phyloP scores from a whole-genome alignment of 768 basidiomycete species.

The Mycena kentingensis region DNA sequence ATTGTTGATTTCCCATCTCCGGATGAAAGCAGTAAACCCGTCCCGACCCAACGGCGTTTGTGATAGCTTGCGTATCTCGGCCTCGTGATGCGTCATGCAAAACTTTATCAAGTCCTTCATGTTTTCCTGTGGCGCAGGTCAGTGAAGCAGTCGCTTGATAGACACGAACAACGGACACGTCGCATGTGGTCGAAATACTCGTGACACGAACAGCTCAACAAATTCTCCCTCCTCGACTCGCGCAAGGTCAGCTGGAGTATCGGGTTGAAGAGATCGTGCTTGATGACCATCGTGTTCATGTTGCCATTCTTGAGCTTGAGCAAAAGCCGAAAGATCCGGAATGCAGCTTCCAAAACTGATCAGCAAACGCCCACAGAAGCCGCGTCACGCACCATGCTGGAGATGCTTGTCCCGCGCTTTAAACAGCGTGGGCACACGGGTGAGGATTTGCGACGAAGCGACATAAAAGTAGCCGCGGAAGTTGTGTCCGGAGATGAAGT shows the following conservation, averaged over 20 bases:
- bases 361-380: background rate
- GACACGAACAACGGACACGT: slow-evolving; percentile 52
- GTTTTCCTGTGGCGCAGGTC: slow-evolving; percentile 63
- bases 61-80: slow-evolving; percentile 63
- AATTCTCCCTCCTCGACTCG: slow-evolving; percentile 86
- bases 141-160: background rate
- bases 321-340: slow-evolving; percentile 88
- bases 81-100: slow-evolving; percentile 78
- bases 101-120: slow-evolving; percentile 81
- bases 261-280: slow-evolving; percentile 81
- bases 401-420: slow-evolving; percentile 88
- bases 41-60: slow-evolving; percentile 60
- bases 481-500: slow-evolving; percentile 84
- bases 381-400: slow-evolving; percentile 78
- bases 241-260: slow-evolving; percentile 81
- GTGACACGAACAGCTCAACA: slow-evolving; percentile 92
- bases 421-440: slow-evolving; percentile 75
- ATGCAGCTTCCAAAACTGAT: slow-evolving; percentile 62
- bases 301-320: slow-evolving; percentile 82
- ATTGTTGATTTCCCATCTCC: slow-evolving; percentile 90
- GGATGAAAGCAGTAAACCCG: slow-evolving; percentile 72
- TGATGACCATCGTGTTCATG: slow-evolving; percentile 72
- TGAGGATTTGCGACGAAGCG: slow-evolving; percentile 75
- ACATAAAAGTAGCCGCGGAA: slow-evolving; percentile 92
- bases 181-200: slow-evolving; percentile 94